Evolutionary conservation across 1,284 basidiomycete species (phyloP).

Genomic region (Apiotrichum laibachii): DNA sequence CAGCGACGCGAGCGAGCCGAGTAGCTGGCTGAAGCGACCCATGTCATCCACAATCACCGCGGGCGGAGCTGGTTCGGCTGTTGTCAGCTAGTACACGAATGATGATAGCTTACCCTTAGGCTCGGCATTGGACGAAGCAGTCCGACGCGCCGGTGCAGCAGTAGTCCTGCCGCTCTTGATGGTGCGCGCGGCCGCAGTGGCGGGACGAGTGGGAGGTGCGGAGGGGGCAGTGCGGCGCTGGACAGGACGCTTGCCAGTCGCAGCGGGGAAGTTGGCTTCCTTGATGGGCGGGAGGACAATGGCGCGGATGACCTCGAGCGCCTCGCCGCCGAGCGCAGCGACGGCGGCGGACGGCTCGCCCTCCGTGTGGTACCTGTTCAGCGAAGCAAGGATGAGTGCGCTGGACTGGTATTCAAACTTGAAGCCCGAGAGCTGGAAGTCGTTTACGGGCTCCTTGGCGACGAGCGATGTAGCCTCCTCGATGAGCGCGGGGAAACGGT

Average conservation of each 20-base stretch:
- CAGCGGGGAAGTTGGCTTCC: neutral
- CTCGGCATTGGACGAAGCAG: neutral
- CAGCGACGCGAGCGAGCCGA: constrained; percentile 56
- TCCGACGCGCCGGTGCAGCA: neutral
- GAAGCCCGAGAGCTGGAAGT: constrained; percentile 19
- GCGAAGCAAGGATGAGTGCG: constrained; percentile 23
- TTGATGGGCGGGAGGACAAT: constrained; percentile 27
- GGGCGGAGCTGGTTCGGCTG: neutral
- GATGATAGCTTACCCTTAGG: neutral
- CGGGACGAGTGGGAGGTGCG: neutral
- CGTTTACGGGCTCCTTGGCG: constrained; percentile 19
- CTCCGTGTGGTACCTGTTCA: constrained; percentile 32
- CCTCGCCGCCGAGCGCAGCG: constrained; percentile 17
- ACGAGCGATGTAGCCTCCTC: constrained; percentile 4
- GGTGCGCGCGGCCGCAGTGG: neutral
- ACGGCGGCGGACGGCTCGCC: constrained; percentile 23
- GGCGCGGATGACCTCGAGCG: constrained; percentile 24
- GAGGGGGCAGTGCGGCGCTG: neutral
- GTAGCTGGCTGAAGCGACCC: constrained; percentile 54
- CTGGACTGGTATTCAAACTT: constrained; percentile 30
- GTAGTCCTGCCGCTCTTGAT: neutral
- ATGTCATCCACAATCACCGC: constrained; percentile 55
- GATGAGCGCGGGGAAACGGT: constrained; percentile 23
- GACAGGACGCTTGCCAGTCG: constrained; percentile 1
- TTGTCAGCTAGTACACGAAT: no score